These are phyloP conservation scores for Taphrina confusa DNA, from an alignment of 1,139 yeast species.

Conservation along the genomic window DNA sequence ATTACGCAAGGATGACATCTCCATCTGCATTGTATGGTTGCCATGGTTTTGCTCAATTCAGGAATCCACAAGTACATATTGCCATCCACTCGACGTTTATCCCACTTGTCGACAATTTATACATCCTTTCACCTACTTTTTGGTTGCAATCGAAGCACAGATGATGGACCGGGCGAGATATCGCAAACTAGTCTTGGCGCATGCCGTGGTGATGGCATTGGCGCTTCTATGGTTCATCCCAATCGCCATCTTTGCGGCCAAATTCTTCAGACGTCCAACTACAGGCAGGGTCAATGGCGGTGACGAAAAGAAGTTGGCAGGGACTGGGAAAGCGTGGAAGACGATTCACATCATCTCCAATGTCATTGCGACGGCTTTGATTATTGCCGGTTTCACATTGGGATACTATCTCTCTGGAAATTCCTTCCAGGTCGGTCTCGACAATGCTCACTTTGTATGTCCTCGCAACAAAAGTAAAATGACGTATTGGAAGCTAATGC, in stretches of 20 bases:
- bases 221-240: constrained; percentile 2
- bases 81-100: no score
- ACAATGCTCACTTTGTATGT: constrained; percentile 1
- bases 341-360: constrained; percentile 1
- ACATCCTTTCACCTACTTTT: no score
- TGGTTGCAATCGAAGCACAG: no score
- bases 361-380: constrained; percentile 3
- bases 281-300: no score
- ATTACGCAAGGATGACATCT: no score
- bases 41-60: no score
- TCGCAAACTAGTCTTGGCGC: not conserved
- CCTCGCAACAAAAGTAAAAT: no score
- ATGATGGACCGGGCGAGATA: not conserved
- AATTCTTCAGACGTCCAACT: not conserved
- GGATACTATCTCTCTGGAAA: not conserved
- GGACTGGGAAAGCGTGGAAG: constrained; percentile 2
- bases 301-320: not conserved
- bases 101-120: no score
- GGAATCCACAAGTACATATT: no score
- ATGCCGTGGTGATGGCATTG: constrained; percentile 1
- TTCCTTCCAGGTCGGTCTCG: constrained; percentile 7
- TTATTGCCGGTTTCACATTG: constrained; percentile 2
- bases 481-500: no score
- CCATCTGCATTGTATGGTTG: no score
- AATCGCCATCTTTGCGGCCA: not conserved